These are phyloP conservation scores for Hanseniaspora sp. DNA, from an alignment of 1,139 yeast species.

Conservation along the genomic window DNA sequence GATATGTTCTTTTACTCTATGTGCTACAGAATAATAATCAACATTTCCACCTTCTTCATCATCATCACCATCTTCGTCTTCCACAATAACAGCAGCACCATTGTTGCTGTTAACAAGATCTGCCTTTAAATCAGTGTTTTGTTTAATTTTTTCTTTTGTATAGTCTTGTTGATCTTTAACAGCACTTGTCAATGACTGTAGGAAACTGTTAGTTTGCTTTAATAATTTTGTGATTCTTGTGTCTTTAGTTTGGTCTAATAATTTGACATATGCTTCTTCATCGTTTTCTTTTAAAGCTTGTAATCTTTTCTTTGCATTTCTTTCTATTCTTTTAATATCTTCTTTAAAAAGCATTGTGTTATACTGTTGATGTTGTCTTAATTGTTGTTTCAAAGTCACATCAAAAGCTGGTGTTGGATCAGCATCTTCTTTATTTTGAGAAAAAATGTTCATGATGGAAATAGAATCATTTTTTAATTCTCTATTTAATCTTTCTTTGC, in stretches of 20 bases:
- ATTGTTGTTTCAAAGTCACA: conserved; percentile 26
- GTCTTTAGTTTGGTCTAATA: conserved; percentile 92
- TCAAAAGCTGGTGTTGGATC: conserved; percentile 29
- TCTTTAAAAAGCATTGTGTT: conserved; percentile 53
- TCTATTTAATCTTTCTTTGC: conserved; percentile 30
- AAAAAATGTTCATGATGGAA: conserved; percentile 29
- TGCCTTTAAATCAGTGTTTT: conserved; percentile 25
- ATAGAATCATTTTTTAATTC: conserved; percentile 31
- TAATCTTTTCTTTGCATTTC: conserved; percentile 73
- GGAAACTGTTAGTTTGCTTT: conserved; percentile 78
- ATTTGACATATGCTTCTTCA: conserved; percentile 91
- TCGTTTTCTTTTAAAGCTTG: conserved; percentile 83
- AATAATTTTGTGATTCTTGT: conserved; percentile 92
- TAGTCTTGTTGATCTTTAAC: conserved; percentile 78
- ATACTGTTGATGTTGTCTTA: conserved; percentile 34
- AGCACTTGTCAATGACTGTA: conserved; percentile 84
- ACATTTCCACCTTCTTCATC: conserved; percentile 59
- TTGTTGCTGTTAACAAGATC: conserved; percentile 34
- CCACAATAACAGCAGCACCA: conserved; percentile 41
- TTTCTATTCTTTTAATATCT: conserved; percentile 61
- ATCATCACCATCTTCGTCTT: conserved; percentile 38
- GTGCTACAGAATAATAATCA: conserved; percentile 93
- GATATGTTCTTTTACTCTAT: conserved; percentile 68
- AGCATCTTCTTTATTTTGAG: conserved; percentile 27
- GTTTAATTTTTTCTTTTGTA: conserved; percentile 74